phyloP scores from a whole-genome alignment of 805 yeast species.

The Starmerella kuoi region DNA sequence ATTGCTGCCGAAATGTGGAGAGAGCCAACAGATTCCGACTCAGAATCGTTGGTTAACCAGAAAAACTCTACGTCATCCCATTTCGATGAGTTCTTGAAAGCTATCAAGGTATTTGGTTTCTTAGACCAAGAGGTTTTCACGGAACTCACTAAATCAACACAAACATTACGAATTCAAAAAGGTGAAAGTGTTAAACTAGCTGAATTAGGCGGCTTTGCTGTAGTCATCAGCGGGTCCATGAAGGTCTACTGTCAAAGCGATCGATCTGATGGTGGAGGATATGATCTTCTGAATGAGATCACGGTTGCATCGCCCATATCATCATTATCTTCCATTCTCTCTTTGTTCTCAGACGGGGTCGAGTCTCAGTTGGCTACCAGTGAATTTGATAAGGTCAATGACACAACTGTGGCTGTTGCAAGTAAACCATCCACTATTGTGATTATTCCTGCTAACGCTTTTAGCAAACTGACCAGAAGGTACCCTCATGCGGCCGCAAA shows the following conservation, averaged over 20 bases:
- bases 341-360: slow-evolving; percentile 48
- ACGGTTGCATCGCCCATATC: slow-evolving; percentile 77
- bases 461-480: slow-evolving; percentile 52
- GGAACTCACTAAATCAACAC: slow-evolving; percentile 83
- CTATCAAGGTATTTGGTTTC: slow-evolving; percentile 88
- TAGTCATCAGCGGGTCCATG: slow-evolving; percentile 83
- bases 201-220: slow-evolving; percentile 70
- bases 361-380: slow-evolving; percentile 17
- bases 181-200: slow-evolving; percentile 68
- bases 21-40: slow-evolving; percentile 22
- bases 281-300: slow-evolving; percentile 66
- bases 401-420: slow-evolving; percentile 59
- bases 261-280: slow-evolving; percentile 37
- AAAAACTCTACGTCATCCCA: slow-evolving; percentile 48
- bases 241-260: slow-evolving; percentile 37
- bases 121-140: slow-evolving; percentile 82
- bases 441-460: slow-evolving; percentile 77
- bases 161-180: slow-evolving; percentile 65
- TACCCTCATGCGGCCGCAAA: slow-evolving; percentile 87
- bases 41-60: slow-evolving; percentile 25
- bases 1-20: slow-evolving; percentile 38
- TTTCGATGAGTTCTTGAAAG: slow-evolving; percentile 77
- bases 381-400: slow-evolving; percentile 20
- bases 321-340: slow-evolving; percentile 66
- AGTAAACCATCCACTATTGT: slow-evolving; percentile 71